Conservation (phyloP, 192 early-diverging fungal genomes). For the Coemansia sp. region DNA sequence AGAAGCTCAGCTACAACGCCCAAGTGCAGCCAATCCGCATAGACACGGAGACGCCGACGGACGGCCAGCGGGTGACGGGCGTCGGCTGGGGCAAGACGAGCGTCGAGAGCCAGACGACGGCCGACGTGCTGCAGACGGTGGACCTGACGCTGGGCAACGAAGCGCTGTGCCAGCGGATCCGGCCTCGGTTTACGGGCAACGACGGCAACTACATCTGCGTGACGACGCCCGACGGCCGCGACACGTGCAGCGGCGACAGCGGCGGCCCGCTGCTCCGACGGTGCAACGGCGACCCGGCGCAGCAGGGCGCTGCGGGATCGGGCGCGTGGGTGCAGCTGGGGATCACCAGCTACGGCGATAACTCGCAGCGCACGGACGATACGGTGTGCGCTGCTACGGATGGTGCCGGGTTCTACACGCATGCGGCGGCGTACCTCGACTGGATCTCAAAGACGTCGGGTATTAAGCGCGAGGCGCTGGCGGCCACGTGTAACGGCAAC, state of each 20-base stretch:
- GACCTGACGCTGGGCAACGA: constrained; percentile 29
- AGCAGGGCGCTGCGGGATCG: constrained; percentile 4
- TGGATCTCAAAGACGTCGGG: constrained; percentile 43
- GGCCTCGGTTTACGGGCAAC: constrained; percentile 22
- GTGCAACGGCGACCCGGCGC: constrained; percentile 6
- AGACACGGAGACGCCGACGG: constrained; percentile 15
- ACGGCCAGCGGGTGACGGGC: constrained; percentile 36
- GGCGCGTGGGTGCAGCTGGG: constrained; percentile 49
- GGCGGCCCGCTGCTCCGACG: constrained; percentile 42
- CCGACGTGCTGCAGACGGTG: constrained; percentile 27
- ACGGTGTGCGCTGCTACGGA: constrained; percentile 38
- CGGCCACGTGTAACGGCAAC: constrained; percentile 30
- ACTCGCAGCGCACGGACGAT: background rate
- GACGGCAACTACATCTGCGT: constrained; percentile 52
- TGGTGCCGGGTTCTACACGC: constrained; percentile 54
- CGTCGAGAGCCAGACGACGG: constrained; percentile 16
- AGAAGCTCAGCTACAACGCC: constrained; percentile 22
- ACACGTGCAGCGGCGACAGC: constrained; percentile 48
- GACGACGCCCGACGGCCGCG: constrained; percentile 41
- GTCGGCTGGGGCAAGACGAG: constrained; percentile 51
- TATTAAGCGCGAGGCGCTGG: constrained; percentile 19
- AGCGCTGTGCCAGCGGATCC: constrained; percentile 20
- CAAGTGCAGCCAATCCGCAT: constrained; percentile 45
- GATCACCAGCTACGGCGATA: constrained; percentile 54
- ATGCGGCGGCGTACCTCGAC: constrained; percentile 36